phyloP scores from a whole-genome alignment of 306 rosid genomes.

The Dryas drummondii region DNA sequence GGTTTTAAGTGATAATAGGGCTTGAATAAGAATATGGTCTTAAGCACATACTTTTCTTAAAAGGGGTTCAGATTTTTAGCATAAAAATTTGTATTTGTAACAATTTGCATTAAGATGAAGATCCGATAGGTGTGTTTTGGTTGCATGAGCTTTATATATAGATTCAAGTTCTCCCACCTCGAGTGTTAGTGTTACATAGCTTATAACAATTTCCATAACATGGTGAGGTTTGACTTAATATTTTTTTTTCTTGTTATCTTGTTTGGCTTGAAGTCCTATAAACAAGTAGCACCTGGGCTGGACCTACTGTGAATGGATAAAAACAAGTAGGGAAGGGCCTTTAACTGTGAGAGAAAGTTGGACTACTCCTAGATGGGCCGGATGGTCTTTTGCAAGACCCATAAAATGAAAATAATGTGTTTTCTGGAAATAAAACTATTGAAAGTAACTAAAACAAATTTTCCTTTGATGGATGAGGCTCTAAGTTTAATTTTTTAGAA shows the following conservation, averaged over 20 bases:
- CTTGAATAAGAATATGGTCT: neutral
- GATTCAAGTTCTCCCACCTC: neutral
- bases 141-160: neutral
- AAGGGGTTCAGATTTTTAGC: constrained; percentile 16
- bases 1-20: constrained; percentile 12
- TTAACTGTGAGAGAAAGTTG: neutral
- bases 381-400: neutral
- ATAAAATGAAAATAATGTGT: neutral
- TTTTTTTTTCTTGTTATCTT: no score
- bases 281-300: no score
- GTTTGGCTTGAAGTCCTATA: no score
- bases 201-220: neutral
- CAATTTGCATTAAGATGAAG: neutral
- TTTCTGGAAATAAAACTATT: no score
- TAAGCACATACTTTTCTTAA: constrained; percentile 1
- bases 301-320: no score
- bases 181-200: neutral
- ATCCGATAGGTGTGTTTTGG: neutral
- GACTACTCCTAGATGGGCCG: neutral
- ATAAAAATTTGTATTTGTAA: constrained; percentile 8
- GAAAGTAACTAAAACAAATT: no score
- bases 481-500: no score
- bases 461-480: no score
- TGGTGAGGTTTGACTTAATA: neutral
- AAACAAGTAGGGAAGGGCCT: no score